Evolutionary conservation across 2,329 filamentous ascomycete species (phyloP).

Genomic region (Cladophialophora psammophila): DNA sequence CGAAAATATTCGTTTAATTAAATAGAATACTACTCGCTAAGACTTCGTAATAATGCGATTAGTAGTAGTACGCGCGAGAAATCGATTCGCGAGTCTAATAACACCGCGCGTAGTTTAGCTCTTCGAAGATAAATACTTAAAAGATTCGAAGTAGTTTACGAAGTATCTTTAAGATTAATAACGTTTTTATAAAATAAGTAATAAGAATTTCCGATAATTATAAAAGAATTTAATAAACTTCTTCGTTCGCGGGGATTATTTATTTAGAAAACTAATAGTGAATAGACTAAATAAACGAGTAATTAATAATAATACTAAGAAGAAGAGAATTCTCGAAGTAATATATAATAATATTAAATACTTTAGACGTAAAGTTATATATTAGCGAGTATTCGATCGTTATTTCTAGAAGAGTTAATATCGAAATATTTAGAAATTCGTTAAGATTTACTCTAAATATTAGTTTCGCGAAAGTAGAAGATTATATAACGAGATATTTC

Average conservation of each 20-base stretch:
- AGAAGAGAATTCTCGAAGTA: neutral
- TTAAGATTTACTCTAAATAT: neutral
- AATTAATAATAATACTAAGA: neutral
- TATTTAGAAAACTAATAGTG: neutral
- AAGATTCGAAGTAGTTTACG: neutral
- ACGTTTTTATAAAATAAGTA: neutral
- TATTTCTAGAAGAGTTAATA: conserved; percentile 4
- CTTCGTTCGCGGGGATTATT: neutral
- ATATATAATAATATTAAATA: neutral
- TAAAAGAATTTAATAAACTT: neutral
- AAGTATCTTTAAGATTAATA: neutral
- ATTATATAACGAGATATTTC: neutral
- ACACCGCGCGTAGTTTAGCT: neutral
- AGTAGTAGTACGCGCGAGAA: neutral
- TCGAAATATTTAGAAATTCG: neutral
- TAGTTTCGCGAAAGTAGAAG: neutral
- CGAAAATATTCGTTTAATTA: neutral
- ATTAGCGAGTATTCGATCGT: neutral
- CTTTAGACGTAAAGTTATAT: neutral
- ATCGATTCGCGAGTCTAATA: neutral
- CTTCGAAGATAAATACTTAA: neutral
- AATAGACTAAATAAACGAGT: neutral
- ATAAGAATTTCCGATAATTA: too few species aligned
- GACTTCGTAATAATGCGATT: neutral
- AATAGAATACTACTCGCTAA: neutral